Evolutionary conservation across 805 yeast genomes (phyloP).

Genomic region (Yarrowia yakushimensis): DNA sequence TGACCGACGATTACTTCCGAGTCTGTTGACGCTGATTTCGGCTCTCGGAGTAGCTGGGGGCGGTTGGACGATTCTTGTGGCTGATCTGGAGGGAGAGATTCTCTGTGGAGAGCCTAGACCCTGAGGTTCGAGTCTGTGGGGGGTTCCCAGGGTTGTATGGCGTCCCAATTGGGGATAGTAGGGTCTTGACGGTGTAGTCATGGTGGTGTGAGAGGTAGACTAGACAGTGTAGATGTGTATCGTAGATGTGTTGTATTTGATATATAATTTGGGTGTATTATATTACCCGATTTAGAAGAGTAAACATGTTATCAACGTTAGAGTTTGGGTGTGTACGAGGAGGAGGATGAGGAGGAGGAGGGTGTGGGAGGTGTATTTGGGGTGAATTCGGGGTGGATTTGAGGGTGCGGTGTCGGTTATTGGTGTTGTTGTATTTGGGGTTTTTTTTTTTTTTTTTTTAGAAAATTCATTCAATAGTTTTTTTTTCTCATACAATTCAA

Average conservation of each 20-base stretch:
- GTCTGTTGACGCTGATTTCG: neutral
- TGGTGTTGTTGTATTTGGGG: neutral
- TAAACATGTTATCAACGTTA: conserved; percentile 21
- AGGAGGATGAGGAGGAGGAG: no score
- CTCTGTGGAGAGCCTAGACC: conserved; percentile 6
- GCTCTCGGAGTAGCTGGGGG: conserved; percentile 20
- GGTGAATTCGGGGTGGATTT: no score
- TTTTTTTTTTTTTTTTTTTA: no score
- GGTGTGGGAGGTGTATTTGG: no score
- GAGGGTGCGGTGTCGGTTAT: no score
- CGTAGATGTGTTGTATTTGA: neutral
- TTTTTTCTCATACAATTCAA: no score
- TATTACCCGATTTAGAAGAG: conserved; percentile 10
- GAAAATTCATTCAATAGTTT: no score
- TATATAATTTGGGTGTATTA: neutral
- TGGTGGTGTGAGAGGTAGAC: neutral
- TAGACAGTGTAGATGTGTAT: no score
- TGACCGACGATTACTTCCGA: neutral
- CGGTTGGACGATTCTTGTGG: neutral
- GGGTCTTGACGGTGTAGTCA: neutral
- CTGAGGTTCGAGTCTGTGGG: neutral
- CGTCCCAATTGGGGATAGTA: neutral
- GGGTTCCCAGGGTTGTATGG: neutral
- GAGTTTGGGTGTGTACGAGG: no score
- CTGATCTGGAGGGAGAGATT: neutral